Base-by-base conservation (phyloP, 805 yeast genomes). In the Suhomyces faveliae region DNA sequence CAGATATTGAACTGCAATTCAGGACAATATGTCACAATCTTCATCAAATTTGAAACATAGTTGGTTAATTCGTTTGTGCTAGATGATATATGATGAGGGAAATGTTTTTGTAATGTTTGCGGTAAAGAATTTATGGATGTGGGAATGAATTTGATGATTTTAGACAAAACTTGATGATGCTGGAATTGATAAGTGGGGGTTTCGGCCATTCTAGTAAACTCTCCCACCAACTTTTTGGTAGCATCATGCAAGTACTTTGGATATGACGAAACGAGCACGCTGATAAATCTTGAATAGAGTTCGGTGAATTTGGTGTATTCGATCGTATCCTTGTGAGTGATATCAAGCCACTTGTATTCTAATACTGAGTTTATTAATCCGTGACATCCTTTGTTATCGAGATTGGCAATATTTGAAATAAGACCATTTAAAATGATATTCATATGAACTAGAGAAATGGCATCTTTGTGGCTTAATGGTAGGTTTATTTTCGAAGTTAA, bases 161-260 rank as follows among this genome's bases (percentile, higher is more conserved):
- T 81, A 48, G 70, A 66, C 46, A 92, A 67, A 37, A 88, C 74
- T 11, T 76, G 74, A 68, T 92, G 97, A 65, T 53, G 82, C 55
- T 42, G 58, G 58, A 44, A 72, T n/a, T 19, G 17, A 22, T 35
- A 55, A 7, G 62, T 39, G 12, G 40, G 25, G 24, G 52, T 50
- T 37, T 49, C 55, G 7, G 46, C 40, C 1, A 30, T 19, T 30
- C 44, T 42, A 21, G 11, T 29, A 57, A 92, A 87, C 57, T 83
- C 89, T 15, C 74, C 57, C 9, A 90, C 77, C n/a, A 92, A 66
- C 49, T 80, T 78, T 50, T 76, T 71, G 17, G 87, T 83, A n/a
- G 92, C 88, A 50, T 88, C 95, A 52, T 80, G 78, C 81, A 94
- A 83, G 88, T 96, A 92, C 64, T 84, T 88, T 6, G 98, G 98